A percentile compares a stretch with the other conserved stretches of the same genome.
Conservation (phyloP, 2,329 filamentous ascomycete genomes). For the Parascedosporium putredinis region DNA sequence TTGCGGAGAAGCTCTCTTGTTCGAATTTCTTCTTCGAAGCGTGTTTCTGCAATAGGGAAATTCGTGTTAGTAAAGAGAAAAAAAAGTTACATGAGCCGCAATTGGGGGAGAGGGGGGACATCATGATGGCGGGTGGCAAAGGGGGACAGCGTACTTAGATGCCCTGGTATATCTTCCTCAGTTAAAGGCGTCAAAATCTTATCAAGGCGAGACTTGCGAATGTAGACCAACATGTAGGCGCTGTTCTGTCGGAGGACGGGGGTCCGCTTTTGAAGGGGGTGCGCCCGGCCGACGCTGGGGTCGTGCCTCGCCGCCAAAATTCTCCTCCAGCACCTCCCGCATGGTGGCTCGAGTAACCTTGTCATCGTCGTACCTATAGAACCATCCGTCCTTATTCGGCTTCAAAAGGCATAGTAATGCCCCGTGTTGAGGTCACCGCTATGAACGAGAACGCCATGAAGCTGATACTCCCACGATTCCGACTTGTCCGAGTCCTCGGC, state of each 20-base stretch:
- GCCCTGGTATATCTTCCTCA: conserved; percentile 68
- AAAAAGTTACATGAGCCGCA: background rate
- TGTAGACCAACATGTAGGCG: conserved; percentile 98
- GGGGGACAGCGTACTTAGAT: conserved; percentile 56
- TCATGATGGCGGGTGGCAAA: conserved; percentile 4
- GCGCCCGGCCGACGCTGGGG: conserved; percentile 37
- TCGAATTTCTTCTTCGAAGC: conserved; percentile 72
- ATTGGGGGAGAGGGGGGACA: background rate
- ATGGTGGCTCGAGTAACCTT: conserved; percentile 89
- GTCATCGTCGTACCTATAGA: conserved; percentile 96
- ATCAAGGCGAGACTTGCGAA: conserved; percentile 77
- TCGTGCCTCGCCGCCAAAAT: conserved; percentile 82
- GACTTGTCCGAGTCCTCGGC: conserved; percentile 77
- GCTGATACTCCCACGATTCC: conserved; percentile 81
- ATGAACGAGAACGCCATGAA: conserved; percentile 92
- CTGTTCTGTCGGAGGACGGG: conserved; percentile 61
- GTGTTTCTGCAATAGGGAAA: conserved; percentile 40
- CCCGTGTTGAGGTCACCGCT: conserved; percentile 94
- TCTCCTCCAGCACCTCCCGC: conserved; percentile 88
- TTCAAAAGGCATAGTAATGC: conserved; percentile 98
- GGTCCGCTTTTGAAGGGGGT: conserved; percentile 40
- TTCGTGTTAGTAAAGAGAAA: conserved; percentile 7
- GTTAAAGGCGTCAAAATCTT: conserved; percentile 67
- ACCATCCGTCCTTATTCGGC: conserved; percentile 83
- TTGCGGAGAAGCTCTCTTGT: conserved; percentile 67